Base-by-base conservation (phyloP, 306 rosid genomes). In the Glycine latifolia region DNA sequence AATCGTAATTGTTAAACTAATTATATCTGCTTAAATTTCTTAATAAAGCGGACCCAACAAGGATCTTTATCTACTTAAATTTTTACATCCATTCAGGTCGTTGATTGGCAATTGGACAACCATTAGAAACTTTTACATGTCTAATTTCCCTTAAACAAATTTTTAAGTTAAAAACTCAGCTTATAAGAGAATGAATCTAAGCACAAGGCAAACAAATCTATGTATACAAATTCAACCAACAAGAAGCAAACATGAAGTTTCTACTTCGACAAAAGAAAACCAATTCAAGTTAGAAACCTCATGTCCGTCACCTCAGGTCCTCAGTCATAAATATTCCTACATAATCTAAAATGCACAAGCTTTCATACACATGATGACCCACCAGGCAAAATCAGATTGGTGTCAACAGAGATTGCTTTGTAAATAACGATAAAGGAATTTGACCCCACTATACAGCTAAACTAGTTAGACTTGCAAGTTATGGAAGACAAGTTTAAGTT, bases 321-420 rank as follows among this genome's bases (percentile, higher is more conserved):
- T 20, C 20, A 20, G 1, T 20, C 20, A 20, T 20, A 20, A 20
- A 20, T 20, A 20, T 20, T 20, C 20, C 20, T 20, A 20, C 20
- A 20, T 20, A 20, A 20, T 20, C 20, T 20, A 20, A 20, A 20
- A 20, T 20, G 20, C 20, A 20, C 20, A 20, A 20, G 20, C 20
- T 20, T 20, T 20, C 20, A 20, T 20, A 20, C 20, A 20, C 20
- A 20, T 20, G 20, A 20, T 1, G 20, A 20, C 20, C 20, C 20
- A 20, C 20, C 20, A 20, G 20, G 20, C 20, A 20, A 20, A 20
- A 20, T 20, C 20, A 20, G 69, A 58, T 84, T 7, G 56, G 61
- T 70, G 62, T 83, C 78, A 48, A 70, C 76, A 75, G 76, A 74
- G 71, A 86, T 75, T 83, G 80, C 67, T 50, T 81, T 55, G 69